Evolutionary conservation across 345 rosid genomes (phyloP), one percentile per base, ranked within the genome.

Genomic region (Pistacia vera): DNA sequence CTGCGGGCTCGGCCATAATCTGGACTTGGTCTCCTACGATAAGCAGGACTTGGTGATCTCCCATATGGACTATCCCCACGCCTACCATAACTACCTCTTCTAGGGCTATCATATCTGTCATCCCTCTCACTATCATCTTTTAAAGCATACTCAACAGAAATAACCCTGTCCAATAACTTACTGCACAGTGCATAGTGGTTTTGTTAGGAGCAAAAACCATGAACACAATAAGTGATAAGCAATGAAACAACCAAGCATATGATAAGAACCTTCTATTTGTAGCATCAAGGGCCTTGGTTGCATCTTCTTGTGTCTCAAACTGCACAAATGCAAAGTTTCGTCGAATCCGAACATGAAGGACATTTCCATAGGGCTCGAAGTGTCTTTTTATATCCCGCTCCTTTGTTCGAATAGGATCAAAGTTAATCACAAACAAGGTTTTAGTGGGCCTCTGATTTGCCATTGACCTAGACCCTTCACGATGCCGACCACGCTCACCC

Each of bases 101-200:
- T 88, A 11, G 93, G 95, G 72, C 97, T 91, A 75, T 77, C 90
- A 62, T 74, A 71, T 73, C 85, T 84, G 68, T 84, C 95, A 58
- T 82, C 92, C 84, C 89, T 85, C 78, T 92, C 97, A 72, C 84
- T 86, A 73, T 90, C 97, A 81, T 92, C 95, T 81, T 86, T 88
- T 79, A 93, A 68, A 64, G 98, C 97, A 82, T 94, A 92, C 86
- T 94, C 97, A 68, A 92, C 91, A 41, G 98, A 92, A 10, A 93
- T 92, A 63, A 92, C 91, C 68, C 95, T 81, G 83, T 92, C 97
- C 83, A 89, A 63, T 78, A 94, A 75, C 77, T 88, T 94, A 86
- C 97, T 92, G 91, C 85, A 83, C 54, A 63, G 66, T 54, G 71
- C 17, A 44, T 5, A 35, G 11, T 5, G 33, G 33, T 2, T n/a